Percentiles rank a stretch among this genome's conserved stretches.
phyloP scores from a whole-genome alignment of 2,329 filamentous ascomycete species.

The Elsinoe fawcettii region DNA sequence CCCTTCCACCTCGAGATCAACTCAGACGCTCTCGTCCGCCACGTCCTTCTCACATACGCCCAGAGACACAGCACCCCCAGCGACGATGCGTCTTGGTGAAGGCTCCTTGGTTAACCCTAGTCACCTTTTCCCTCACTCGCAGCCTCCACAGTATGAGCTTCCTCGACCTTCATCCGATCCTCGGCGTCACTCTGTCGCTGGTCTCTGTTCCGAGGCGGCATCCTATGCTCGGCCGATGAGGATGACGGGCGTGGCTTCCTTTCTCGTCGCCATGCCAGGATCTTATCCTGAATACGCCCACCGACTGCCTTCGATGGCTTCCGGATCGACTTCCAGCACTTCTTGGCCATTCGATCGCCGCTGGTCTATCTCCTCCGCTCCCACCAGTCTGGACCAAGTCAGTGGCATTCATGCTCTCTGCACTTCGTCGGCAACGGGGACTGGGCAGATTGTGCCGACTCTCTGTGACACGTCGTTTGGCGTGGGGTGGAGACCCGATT shows the following conservation, averaged over 20 bases:
- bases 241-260: too few species aligned
- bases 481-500: neutral
- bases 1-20: neutral
- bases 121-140: too few species aligned
- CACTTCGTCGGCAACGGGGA: neutral
- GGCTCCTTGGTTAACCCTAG: too few species aligned
- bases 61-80: neutral
- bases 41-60: neutral
- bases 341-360: neutral
- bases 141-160: too few species aligned
- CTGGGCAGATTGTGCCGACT: neutral
- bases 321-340: neutral
- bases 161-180: too few species aligned
- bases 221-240: too few species aligned
- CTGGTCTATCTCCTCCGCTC: neutral
- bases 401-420: neutral
- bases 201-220: too few species aligned
- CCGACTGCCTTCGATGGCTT: neutral
- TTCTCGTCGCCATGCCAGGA: neutral
- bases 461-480: neutral
- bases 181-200: too few species aligned
- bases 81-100: too few species aligned
- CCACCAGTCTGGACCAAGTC: neutral
- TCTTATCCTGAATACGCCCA: neutral
- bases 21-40: neutral